phyloP scores from a whole-genome alignment of 148 eudicot species.

The Amaranthus palmeri region DNA sequence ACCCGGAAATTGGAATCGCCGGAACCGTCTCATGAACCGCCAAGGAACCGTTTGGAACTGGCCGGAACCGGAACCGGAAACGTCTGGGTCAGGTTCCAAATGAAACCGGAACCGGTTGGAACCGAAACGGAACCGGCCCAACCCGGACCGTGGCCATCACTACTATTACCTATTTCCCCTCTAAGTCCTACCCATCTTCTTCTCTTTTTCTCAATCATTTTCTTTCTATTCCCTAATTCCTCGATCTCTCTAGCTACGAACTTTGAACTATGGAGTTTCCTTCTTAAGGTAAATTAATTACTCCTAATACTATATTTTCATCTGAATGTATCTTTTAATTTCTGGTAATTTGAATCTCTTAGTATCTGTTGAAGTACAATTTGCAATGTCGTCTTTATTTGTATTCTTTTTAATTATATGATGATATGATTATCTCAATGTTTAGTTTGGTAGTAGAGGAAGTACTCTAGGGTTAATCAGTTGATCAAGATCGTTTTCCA shows the following conservation, averaged over 20 bases:
- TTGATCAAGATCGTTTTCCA: not conserved
- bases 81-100: too few species aligned
- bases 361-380: too few species aligned
- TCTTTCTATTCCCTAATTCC: not conserved
- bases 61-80: too few species aligned
- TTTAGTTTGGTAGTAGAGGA: too few species aligned
- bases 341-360: not conserved
- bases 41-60: too few species aligned
- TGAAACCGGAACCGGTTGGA: too few species aligned
- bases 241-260: slow-evolving; percentile 13
- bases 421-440: not conserved
- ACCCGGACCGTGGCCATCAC: too few species aligned
- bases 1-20: too few species aligned
- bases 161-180: too few species aligned
- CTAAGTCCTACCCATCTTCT: not conserved
- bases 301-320: not conserved
- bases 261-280: not conserved
- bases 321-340: not conserved
- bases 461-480: not conserved
- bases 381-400: not conserved
- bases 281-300: slow-evolving; percentile 8
- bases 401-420: not conserved
- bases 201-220: not conserved
- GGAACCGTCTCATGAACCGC: too few species aligned
- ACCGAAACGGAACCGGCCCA: too few species aligned